Conservation (phyloP, 2,329 filamentous ascomycete genomes). For the Cladosporium phlei region DNA sequence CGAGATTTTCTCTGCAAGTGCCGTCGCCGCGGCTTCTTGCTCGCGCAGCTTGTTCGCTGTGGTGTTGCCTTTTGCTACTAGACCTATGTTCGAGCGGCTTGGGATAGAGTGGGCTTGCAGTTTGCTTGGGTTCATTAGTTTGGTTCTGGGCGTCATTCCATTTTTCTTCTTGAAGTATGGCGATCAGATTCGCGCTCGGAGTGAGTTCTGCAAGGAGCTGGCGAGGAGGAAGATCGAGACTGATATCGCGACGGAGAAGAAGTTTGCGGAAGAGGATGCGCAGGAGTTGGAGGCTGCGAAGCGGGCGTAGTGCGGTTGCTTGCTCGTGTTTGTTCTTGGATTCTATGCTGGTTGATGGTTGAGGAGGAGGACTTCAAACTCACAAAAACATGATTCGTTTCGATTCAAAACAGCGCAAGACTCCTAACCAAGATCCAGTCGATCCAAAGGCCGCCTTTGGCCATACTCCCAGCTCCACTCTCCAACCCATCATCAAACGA, state of each 20-base stretch:
- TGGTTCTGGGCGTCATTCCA: constrained; percentile 51
- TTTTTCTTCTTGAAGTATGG: constrained; percentile 56
- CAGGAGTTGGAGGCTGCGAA: background rate
- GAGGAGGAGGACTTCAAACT: too few species aligned
- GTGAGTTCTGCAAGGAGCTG: constrained; percentile 59
- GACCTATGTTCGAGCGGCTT: constrained; percentile 60
- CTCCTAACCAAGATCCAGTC: too few species aligned
- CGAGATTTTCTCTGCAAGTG: constrained; percentile 67
- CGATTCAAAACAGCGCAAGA: too few species aligned
- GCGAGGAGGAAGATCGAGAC: constrained; percentile 43
- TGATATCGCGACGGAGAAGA: constrained; percentile 11
- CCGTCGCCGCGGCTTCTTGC: constrained; percentile 79
- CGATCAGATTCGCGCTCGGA: constrained; percentile 50
- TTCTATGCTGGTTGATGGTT: too few species aligned
- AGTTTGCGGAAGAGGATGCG: constrained; percentile 13
- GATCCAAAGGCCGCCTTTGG: too few species aligned
- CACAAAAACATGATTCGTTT: too few species aligned
- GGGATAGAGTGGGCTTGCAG: constrained; percentile 64
- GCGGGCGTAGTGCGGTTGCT: background rate
- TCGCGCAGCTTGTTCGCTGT: constrained; percentile 74
- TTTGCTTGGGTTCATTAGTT: constrained; percentile 46
- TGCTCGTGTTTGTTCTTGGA: too few species aligned
- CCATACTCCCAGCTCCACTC: too few species aligned
- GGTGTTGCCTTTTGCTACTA: constrained; percentile 43
- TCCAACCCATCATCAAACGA: too few species aligned